Evolutionary conservation across 2,329 filamentous ascomycete genomes (phyloP).

Genomic region (Phaeosphaeriaceae sp.): DNA sequence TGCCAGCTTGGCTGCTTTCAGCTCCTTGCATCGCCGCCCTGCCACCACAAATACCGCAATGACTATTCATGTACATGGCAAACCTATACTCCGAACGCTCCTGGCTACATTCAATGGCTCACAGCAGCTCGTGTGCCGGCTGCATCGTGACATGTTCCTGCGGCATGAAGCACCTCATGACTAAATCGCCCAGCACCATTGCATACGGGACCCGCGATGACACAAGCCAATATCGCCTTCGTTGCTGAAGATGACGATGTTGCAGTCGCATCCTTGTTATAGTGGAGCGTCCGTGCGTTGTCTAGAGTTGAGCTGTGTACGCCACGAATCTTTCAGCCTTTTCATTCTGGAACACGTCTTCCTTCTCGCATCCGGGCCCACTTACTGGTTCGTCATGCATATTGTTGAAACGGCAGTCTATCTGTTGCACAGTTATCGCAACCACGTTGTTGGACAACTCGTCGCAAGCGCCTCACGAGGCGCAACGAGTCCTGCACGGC

Average conservation of each 20-base stretch:
- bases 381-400: conserved; percentile 11
- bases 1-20: conserved; percentile 25
- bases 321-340: conserved; percentile 12
- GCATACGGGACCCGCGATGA: conserved; percentile 27
- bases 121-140: conserved; percentile 16
- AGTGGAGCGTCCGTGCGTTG: conserved; percentile 24
- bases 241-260: conserved; percentile 36
- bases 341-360: conserved; percentile 11
- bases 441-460: conserved; percentile 25
- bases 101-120: conserved; percentile 4
- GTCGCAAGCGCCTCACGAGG: conserved; percentile 11
- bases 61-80: neutral
- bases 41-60: conserved; percentile 10
- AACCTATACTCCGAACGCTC: conserved; percentile 1
- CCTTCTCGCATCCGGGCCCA: conserved; percentile 4
- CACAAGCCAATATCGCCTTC: conserved; percentile 38
- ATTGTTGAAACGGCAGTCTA: conserved; percentile 8
- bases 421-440: conserved; percentile 4
- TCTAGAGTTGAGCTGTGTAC: conserved; percentile 9
- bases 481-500: conserved; percentile 16
- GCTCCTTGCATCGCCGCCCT: conserved; percentile 26
- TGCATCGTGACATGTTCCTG: conserved; percentile 11
- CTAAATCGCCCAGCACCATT: conserved; percentile 15
- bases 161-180: conserved; percentile 20
- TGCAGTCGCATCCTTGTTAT: conserved; percentile 29